These are phyloP conservation scores for Pyrus pyrifolia DNA, from an alignment of 306 rosid genomes.

Conservation along the genomic window DNA sequence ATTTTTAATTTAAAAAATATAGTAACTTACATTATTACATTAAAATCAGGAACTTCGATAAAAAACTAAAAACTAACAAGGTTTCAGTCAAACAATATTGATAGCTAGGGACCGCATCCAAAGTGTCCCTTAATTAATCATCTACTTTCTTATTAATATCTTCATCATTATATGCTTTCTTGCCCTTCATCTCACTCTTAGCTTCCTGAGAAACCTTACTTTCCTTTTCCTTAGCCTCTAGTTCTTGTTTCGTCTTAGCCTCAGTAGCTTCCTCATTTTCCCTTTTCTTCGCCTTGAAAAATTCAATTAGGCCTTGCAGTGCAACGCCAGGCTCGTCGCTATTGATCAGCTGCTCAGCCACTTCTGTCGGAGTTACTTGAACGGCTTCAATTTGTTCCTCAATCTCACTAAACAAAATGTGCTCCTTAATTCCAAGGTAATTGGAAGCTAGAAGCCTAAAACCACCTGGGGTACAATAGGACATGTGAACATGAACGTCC, in stretches of 20 bases:
- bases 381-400: conserved; percentile 8
- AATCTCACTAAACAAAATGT: conserved; percentile 17
- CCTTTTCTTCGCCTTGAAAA: conserved; percentile 13
- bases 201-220: neutral
- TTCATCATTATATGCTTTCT: neutral
- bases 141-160: neutral
- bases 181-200: neutral
- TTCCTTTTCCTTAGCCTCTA: conserved; percentile 1
- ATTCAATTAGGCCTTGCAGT: conserved; percentile 16
- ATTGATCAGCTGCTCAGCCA: conserved; percentile 33
- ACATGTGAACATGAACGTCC: conserved; percentile 51
- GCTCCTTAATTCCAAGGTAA: conserved; percentile 34
- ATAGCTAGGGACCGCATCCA: no score
- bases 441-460: conserved; percentile 24
- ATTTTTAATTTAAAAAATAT: no score
- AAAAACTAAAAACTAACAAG: no score
- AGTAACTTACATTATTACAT: no score
- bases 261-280: conserved; percentile 21
- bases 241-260: conserved; percentile 1
- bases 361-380: conserved; percentile 31
- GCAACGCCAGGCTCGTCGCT: conserved; percentile 5
- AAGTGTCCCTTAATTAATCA: neutral
- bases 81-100: no score
- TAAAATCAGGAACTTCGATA: no score
- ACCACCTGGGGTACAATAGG: conserved; percentile 41